phyloP scores from a whole-genome alignment of 805 yeast species.

The Candida michaelii region DNA sequence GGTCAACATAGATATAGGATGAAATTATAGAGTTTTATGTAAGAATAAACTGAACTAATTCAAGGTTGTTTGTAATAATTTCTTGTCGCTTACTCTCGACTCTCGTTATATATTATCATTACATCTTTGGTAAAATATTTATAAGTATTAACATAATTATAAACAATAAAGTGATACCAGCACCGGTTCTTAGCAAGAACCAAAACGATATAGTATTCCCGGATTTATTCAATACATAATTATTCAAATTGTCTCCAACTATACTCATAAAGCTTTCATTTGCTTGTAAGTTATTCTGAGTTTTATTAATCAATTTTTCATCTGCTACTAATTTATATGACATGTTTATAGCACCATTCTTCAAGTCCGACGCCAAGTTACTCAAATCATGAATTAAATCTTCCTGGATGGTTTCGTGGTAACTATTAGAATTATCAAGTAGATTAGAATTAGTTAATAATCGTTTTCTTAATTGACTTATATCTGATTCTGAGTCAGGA shows the following conservation, averaged over 20 bases:
- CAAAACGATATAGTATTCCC: conserved; percentile 42
- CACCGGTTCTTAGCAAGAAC: conserved; percentile 34
- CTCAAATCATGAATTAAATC: conserved; percentile 49
- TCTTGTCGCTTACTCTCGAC: no score
- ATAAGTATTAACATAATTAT: conserved; percentile 33
- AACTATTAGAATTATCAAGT: conserved; percentile 23
- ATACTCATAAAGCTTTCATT: conserved; percentile 29
- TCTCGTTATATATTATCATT: conserved; percentile 2
- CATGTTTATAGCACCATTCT: conserved; percentile 44
- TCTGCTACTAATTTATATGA: conserved; percentile 38
- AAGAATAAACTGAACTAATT: no score
- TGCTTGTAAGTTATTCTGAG: conserved; percentile 34
- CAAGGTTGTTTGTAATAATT: no score
- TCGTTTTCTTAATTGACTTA: conserved; percentile 12
- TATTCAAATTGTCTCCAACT: conserved; percentile 37
- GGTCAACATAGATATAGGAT: conserved; percentile 3
- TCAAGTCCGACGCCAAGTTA: conserved; percentile 48
- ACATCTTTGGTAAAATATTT: conserved; percentile 38
- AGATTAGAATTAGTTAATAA: conserved; percentile 7
- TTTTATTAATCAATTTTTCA: conserved; percentile 29
- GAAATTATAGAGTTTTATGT: not conserved
- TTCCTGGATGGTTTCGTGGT: conserved; percentile 48
- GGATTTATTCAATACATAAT: conserved; percentile 37
- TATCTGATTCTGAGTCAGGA: conserved; percentile 3
- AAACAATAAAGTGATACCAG: conserved; percentile 23